Conservation (phyloP, 495 filamentous ascomycete genomes). For the Tuber brumale region DNA sequence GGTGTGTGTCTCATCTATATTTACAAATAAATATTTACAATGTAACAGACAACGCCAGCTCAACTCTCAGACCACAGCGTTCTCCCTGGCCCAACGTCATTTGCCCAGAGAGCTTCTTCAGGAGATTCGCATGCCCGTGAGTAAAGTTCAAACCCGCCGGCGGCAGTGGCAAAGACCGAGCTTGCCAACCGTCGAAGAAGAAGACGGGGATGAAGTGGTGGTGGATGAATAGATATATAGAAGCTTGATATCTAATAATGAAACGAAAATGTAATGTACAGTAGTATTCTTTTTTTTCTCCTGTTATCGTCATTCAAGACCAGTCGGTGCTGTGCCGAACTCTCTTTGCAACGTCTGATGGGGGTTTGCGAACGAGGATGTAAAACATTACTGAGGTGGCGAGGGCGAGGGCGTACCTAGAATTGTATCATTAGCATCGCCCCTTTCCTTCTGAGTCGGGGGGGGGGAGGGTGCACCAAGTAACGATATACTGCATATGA, state of each 20-base stretch:
- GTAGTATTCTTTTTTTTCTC: background rate
- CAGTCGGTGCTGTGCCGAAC: constrained; percentile 77
- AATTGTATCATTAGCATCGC: constrained; percentile 5
- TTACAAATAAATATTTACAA: constrained; percentile 36
- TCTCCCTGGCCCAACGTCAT: constrained; percentile 73
- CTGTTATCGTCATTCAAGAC: constrained; percentile 43
- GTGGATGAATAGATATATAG: background rate
- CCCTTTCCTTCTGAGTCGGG: constrained; percentile 4
- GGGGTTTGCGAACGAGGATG: constrained; percentile 80
- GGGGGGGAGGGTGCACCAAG: constrained; percentile 60
- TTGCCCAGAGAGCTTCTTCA: constrained; percentile 77
- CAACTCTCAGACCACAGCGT: constrained; percentile 63
- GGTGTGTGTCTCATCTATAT: constrained; percentile 53
- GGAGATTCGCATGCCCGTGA: constrained; percentile 61
- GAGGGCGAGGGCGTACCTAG: constrained; percentile 77
- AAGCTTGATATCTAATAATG: background rate
- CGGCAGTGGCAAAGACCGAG: constrained; percentile 41
- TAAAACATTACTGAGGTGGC: constrained; percentile 93
- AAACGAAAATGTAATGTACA: background rate
- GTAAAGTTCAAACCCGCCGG: constrained; percentile 40
- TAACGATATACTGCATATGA: constrained; percentile 96
- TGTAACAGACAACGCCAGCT: constrained; percentile 67
- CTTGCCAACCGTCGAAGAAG: constrained; percentile 40
- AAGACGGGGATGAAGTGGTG: constrained; percentile 44
- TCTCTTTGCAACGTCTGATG: constrained; percentile 62